phyloP scores from a whole-genome alignment of 805 yeast genomes.

The Wickerhamomyces silvicola region DNA sequence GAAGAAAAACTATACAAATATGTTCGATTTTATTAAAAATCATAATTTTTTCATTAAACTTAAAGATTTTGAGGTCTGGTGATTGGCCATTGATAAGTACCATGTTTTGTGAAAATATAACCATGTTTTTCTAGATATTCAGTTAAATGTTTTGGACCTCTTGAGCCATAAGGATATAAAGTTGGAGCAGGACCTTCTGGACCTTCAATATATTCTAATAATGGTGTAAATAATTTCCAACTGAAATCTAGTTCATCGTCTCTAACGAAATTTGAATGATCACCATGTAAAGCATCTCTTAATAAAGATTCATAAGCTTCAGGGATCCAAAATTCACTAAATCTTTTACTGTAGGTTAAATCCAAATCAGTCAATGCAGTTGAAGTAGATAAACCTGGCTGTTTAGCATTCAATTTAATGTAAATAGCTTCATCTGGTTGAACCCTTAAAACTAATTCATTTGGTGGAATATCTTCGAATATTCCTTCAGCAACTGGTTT shows the following conservation, averaged over 20 bases:
- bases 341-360: conserved; percentile 75
- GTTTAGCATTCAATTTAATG: conserved; percentile 86
- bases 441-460: conserved; percentile 88
- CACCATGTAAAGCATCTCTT: conserved; percentile 83
- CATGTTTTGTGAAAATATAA: conserved; percentile 57
- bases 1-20: too few species aligned
- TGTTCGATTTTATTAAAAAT: too few species aligned
- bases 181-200: conserved; percentile 60
- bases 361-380: conserved; percentile 87
- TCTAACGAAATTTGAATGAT: conserved; percentile 95
- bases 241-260: conserved; percentile 94
- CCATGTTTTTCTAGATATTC: conserved; percentile 64
- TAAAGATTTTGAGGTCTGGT: conserved; percentile 37
- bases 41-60: too few species aligned
- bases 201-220: conserved; percentile 73
- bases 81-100: conserved; percentile 87
- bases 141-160: conserved; percentile 71
- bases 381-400: conserved; percentile 83
- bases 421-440: conserved; percentile 96
- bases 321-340: conserved; percentile 87
- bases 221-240: conserved; percentile 91
- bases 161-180: conserved; percentile 79
- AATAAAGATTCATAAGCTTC: conserved; percentile 96
- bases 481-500: conserved; percentile 80
- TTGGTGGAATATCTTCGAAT: conserved; percentile 74